A percentile compares a stretch with the other conserved stretches of the same genome.
These are phyloP conservation scores for Clavaria fumosa DNA, from an alignment of 768 basidiomycete species.

Conservation along the genomic window DNA sequence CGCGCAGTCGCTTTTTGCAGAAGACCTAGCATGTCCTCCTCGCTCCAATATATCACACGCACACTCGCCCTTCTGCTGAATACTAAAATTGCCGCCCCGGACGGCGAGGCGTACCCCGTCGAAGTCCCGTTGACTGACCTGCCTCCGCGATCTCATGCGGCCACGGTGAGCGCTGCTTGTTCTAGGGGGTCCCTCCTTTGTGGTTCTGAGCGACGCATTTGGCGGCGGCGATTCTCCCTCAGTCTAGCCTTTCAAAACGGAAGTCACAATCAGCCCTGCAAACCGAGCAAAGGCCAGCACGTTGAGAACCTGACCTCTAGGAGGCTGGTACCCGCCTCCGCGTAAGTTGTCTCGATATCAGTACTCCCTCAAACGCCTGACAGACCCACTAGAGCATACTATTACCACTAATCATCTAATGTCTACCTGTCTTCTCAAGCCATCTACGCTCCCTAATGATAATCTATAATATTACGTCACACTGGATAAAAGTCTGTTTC, in stretches of 20 bases:
- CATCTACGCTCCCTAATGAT: neutral
- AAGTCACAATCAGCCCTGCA: neutral
- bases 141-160: too few species aligned
- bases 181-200: neutral
- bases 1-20: too few species aligned
- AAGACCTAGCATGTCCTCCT: slow-evolving; percentile 12
- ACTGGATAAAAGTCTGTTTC: neutral
- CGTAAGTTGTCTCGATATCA: neutral
- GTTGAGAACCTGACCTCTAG: too few species aligned
- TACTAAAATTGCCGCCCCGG: slow-evolving; percentile 17
- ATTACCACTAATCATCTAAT: neutral
- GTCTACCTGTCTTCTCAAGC: neutral
- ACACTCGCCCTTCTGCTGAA: slow-evolving; percentile 21
- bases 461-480: neutral
- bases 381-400: neutral
- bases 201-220: neutral
- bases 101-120: neutral
- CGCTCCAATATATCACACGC: slow-evolving; percentile 18
- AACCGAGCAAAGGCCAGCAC: too few species aligned
- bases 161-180: too few species aligned
- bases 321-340: neutral
- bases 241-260: neutral
- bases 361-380: neutral
- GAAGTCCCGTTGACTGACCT: neutral
- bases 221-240: neutral